Evolutionary conservation across 257 asterid species (phyloP).

Genomic region (Dorcoceras hygrometricum): DNA sequence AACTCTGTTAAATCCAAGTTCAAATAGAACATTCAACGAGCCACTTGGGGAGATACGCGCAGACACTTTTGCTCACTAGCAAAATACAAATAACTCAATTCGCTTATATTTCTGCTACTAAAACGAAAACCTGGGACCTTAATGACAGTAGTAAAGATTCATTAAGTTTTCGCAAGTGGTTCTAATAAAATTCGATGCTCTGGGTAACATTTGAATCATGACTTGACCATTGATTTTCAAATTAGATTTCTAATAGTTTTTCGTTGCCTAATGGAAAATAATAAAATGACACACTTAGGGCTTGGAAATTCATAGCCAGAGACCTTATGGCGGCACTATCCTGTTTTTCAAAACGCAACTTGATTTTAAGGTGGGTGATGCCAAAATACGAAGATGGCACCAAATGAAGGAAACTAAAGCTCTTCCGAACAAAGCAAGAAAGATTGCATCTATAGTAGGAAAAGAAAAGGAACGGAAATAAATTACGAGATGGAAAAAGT

Average conservation of each 20-base stretch:
- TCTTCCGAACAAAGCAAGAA: not conserved
- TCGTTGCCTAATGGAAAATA: not conserved
- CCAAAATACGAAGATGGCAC: not conserved
- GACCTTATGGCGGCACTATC: not conserved
- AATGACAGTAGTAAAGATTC: not conserved
- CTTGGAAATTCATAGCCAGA: not conserved
- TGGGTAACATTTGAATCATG: not conserved
- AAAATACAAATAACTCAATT: not conserved
- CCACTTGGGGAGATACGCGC: not conserved
- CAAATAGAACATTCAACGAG: not conserved
- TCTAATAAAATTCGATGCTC: not conserved
- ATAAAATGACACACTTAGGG: not conserved
- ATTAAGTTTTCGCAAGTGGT: too few relatives aligned
- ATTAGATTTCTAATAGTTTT: not conserved
- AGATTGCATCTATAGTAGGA: not conserved
- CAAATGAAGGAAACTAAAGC: not conserved
- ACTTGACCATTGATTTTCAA: not conserved
- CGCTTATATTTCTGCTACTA: not conserved
- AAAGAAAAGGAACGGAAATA: not conserved
- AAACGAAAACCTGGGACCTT: not conserved
- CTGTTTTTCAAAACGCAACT: not conserved
- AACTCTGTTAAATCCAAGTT: not conserved
- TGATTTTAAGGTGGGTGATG: not conserved
- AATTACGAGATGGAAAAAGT: conserved; percentile 5
- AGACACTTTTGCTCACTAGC: not conserved